Evolutionary conservation across 345 rosid species (phyloP).

Genomic region (Noccaea bulbosa): DNA sequence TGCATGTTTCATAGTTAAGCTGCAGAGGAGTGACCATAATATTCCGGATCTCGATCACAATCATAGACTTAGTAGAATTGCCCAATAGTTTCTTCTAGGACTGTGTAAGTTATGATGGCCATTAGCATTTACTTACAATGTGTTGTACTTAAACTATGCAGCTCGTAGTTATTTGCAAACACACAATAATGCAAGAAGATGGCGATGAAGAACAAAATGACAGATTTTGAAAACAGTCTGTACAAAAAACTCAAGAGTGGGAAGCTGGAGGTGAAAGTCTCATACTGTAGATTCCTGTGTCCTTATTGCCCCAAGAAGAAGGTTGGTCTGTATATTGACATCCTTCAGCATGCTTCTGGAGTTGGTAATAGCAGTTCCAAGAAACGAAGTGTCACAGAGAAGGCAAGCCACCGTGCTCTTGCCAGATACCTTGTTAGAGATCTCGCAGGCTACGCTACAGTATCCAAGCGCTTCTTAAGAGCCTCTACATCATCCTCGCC

Average conservation of each 20-base stretch:
- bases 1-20: constrained; percentile 18
- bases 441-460: constrained; percentile 39
- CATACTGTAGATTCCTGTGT: constrained; percentile 65
- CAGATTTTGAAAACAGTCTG: constrained; percentile 51
- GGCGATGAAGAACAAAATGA: constrained; percentile 41
- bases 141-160: not conserved
- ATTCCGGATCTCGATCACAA: constrained; percentile 7
- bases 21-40: not conserved
- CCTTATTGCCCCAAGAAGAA: constrained; percentile 84
- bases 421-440: constrained; percentile 72
- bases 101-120: constrained; percentile 3
- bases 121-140: constrained; percentile 26
- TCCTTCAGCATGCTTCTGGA: constrained; percentile 96
- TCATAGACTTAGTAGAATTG: constrained; percentile 21
- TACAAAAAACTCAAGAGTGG: constrained; percentile 81
- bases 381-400: constrained; percentile 73
- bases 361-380: constrained; percentile 79
- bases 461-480: constrained; percentile 16
- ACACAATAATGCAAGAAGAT: not conserved
- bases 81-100: no score
- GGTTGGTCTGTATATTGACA: constrained; percentile 65
- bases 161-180: constrained; percentile 3
- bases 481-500: constrained; percentile 42
- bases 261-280: constrained; percentile 54
- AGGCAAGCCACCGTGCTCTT: constrained; percentile 84